phyloP scores from a whole-genome alignment of 2,329 filamentous ascomycete species.

The Xylariomycetidae sp. region DNA sequence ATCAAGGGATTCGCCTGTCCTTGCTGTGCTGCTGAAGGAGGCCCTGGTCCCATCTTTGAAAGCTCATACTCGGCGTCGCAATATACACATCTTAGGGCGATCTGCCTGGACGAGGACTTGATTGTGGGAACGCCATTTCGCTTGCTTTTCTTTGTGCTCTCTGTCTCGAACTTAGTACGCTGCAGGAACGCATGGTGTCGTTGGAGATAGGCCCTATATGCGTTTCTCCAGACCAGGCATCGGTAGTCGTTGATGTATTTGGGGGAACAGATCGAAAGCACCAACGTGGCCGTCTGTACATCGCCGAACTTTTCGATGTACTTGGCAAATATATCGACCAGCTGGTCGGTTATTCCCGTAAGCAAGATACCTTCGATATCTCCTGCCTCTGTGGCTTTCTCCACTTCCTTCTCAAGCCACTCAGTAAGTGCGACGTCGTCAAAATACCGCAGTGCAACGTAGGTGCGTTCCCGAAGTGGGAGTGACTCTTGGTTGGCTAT shows the following conservation, averaged over 20 bases:
- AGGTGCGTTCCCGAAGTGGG: constrained; percentile 69
- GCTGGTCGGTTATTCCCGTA: constrained; percentile 67
- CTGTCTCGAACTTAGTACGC: constrained; percentile 72
- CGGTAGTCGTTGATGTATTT: constrained; percentile 74
- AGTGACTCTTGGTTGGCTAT: constrained; percentile 71
- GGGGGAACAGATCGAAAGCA: constrained; percentile 69
- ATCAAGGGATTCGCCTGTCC: constrained; percentile 49
- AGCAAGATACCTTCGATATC: constrained; percentile 75
- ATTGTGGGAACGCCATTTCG: constrained; percentile 60
- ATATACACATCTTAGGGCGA: constrained; percentile 72
- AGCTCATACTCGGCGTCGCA: constrained; percentile 61
- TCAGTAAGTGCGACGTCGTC: constrained; percentile 56
- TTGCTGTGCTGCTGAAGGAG: constrained; percentile 8
- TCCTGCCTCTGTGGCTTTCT: constrained; percentile 57
- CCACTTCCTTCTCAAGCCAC: constrained; percentile 65
- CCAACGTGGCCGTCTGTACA: constrained; percentile 72
- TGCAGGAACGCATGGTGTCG: constrained; percentile 70
- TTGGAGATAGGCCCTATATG: constrained; percentile 67
- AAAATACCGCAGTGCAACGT: constrained; percentile 66
- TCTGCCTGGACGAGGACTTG: constrained; percentile 61
- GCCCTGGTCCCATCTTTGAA: constrained; percentile 27
- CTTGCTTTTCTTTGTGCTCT: constrained; percentile 66
- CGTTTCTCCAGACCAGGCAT: constrained; percentile 67
- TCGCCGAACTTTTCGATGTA: constrained; percentile 74
- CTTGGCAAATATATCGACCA: constrained; percentile 70